Percentiles rank a stretch among this genome's conserved stretches.
phyloP scores from a whole-genome alignment of 2,329 filamentous ascomycete genomes.

The Monosporascus sp. region DNA sequence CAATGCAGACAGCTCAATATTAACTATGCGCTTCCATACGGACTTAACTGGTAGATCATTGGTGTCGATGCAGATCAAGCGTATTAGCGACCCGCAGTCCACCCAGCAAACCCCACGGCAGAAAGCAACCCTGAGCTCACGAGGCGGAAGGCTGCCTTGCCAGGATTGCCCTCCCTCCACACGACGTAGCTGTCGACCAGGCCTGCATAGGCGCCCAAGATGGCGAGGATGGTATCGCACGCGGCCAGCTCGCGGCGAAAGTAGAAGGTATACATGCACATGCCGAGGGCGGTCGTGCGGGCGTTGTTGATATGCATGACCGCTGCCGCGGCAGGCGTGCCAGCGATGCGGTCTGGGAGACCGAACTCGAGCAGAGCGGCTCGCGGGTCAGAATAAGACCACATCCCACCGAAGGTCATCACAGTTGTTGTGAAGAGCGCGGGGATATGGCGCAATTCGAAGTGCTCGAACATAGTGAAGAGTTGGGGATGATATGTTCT shows the following conservation, averaged over 20 bases:
- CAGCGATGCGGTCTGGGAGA: constrained; percentile 16
- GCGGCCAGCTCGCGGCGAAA: constrained; percentile 8
- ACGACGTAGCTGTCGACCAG: constrained; percentile 22
- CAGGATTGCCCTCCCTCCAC: constrained; percentile 17
- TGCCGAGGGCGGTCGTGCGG: constrained; percentile 18
- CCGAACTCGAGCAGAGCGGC: constrained; percentile 22
- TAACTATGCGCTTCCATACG: too few species aligned
- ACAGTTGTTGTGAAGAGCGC: constrained; percentile 6
- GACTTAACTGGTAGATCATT: neutral
- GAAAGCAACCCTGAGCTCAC: constrained; percentile 11
- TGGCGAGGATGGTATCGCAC: constrained; percentile 19
- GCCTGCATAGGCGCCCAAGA: constrained; percentile 18
- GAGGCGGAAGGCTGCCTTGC: constrained; percentile 15
- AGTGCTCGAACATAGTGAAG: constrained; percentile 8
- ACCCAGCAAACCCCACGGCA: constrained; percentile 6
- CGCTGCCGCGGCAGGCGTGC: constrained; percentile 10
- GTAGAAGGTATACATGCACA: constrained; percentile 17
- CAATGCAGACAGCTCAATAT: too few species aligned
- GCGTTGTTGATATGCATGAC: constrained; percentile 17
- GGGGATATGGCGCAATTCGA: constrained; percentile 9
- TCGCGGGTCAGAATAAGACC: constrained; percentile 14
- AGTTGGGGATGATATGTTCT: neutral
- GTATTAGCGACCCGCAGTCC: constrained; percentile 2
- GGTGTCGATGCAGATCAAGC: neutral
- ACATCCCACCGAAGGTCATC: constrained; percentile 23